A percentile compares a stretch with the other conserved stretches of the same genome.
phyloP scores from a whole-genome alignment of 345 rosid genomes.

The Ceriops zippeliana region DNA sequence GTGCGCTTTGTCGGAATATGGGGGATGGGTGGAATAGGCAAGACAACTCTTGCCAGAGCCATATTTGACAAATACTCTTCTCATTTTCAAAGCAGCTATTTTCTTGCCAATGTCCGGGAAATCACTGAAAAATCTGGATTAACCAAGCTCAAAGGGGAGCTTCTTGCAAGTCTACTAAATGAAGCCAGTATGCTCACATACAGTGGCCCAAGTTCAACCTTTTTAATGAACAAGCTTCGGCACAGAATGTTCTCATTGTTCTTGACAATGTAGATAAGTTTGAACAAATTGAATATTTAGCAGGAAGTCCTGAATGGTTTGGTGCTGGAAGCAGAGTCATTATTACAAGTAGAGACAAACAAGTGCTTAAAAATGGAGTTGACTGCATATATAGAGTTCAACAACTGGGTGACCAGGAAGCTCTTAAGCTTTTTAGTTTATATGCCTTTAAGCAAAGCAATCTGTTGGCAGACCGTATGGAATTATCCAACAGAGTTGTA shows the following conservation, averaged over 20 bases:
- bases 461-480: no score
- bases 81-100: constrained; percentile 15
- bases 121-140: not conserved
- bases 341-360: no score
- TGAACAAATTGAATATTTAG: not conserved
- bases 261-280: constrained; percentile 7
- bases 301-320: no score
- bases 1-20: constrained; percentile 16
- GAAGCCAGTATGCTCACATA: not conserved
- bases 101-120: constrained; percentile 10
- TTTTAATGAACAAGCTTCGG: not conserved
- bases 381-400: no score
- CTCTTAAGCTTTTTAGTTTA: no score
- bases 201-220: not conserved
- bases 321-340: no score
- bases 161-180: constrained; percentile 9
- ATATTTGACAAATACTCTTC: constrained; percentile 1
- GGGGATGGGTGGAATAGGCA: constrained; percentile 25
- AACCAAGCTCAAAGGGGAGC: not conserved
- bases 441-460: no score
- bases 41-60: constrained; percentile 24
- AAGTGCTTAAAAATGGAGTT: no score
- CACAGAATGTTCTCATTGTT: constrained; percentile 11
- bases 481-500: no score
- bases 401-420: no score